A percentile compares a stretch with the other conserved stretches of the same genome.
Evolutionary conservation across 257 asterid genomes (phyloP).

Genomic region (Solanum pennellii): DNA sequence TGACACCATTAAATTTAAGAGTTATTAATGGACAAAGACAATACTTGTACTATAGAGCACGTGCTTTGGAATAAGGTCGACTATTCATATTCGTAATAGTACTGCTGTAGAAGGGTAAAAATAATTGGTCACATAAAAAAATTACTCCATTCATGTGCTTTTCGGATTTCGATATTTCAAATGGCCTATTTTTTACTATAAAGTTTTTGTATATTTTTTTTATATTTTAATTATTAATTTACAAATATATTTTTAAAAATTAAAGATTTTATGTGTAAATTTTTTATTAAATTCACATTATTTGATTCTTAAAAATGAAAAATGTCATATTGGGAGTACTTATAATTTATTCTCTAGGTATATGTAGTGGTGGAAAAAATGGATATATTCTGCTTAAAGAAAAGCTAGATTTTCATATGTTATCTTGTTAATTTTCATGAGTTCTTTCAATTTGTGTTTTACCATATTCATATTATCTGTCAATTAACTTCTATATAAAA

Average conservation of each 20-base stretch:
- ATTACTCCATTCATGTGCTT: too few species aligned
- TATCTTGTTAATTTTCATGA: background rate
- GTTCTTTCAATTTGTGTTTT: too few species aligned
- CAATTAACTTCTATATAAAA: background rate
- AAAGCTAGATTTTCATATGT: background rate
- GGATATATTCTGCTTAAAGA: too few species aligned
- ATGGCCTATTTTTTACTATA: accelerated
- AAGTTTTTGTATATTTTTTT: too few species aligned
- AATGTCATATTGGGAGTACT: too few species aligned
- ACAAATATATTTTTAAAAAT: too few species aligned
- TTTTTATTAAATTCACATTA: too few species aligned
- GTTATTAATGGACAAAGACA: background rate
- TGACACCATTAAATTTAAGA: background rate
- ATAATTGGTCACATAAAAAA: background rate
- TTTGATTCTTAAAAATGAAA: too few species aligned
- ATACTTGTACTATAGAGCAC: background rate
- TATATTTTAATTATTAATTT: too few species aligned
- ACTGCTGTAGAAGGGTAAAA: background rate
- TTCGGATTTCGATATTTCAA: too few species aligned
- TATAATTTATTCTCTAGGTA: background rate
- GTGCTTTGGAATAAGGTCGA: background rate
- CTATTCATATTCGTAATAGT: background rate
- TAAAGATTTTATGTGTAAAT: too few species aligned
- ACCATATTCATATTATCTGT: background rate
- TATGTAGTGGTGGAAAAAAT: background rate